Conservation (phyloP, 2,329 filamentous ascomycete species). For the Malbranchea zuffiana region DNA sequence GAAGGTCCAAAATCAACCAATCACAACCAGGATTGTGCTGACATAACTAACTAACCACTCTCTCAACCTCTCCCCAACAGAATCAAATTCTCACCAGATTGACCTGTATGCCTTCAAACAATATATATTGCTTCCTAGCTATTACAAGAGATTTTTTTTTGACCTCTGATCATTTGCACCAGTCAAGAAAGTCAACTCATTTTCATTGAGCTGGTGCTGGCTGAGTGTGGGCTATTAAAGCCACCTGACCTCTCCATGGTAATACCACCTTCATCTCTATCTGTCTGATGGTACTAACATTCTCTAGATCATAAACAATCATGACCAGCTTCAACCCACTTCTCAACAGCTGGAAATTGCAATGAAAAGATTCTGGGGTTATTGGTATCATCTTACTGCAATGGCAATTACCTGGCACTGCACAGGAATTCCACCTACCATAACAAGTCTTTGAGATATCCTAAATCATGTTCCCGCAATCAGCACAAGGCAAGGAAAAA, state of each 20-base stretch:
- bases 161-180: no score
- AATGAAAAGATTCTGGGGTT: constrained; percentile 7
- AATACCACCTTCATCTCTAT: constrained; percentile 5
- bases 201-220: constrained; percentile 3
- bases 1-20: no score
- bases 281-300: constrained; percentile 7
- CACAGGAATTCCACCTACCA: constrained; percentile 1
- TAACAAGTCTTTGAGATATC: constrained; percentile 5
- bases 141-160: no score
- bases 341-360: constrained; percentile 7
- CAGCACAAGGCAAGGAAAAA: constrained; percentile 5
- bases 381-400: constrained; percentile 9
- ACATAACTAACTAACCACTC: no score
- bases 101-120: no score
- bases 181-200: background rate
- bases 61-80: no score
- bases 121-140: no score
- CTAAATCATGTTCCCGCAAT: constrained; percentile 7
- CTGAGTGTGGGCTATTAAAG: constrained; percentile 5
- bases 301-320: constrained; percentile 5
- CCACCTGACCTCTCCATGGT: constrained; percentile 2
- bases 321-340: constrained; percentile 8
- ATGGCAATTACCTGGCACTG: constrained; percentile 7
- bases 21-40: no score
- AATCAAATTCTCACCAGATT: no score